phyloP scores from a whole-genome alignment of 2,329 filamentous ascomycete genomes.

The Ophiocordyceps camponoti-saundersi region DNA sequence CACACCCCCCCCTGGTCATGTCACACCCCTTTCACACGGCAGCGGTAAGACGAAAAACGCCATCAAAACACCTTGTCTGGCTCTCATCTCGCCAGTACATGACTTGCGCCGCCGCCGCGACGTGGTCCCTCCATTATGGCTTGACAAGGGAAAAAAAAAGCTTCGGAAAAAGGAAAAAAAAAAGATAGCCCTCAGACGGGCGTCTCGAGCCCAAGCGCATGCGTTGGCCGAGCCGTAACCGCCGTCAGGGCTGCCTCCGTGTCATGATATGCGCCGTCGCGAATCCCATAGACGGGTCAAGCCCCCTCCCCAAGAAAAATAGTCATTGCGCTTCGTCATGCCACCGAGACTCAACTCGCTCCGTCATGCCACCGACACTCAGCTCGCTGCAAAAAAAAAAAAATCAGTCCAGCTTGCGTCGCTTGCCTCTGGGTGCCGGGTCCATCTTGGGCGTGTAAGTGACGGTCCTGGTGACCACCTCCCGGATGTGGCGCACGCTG shows the following conservation, averaged over 20 bases:
- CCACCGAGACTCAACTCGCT: too few species aligned
- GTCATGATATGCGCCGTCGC: too few species aligned
- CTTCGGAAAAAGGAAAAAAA: not conserved
- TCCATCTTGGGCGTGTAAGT: slow-evolving; percentile 80
- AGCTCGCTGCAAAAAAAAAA: not conserved
- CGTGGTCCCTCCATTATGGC: not conserved
- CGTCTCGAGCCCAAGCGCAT: too few species aligned
- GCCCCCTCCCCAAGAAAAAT: too few species aligned
- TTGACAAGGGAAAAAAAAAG: not conserved
- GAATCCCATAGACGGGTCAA: not conserved
- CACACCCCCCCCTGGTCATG: too few species aligned
- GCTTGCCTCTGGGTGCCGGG: slow-evolving; percentile 81
- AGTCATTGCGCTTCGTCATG: slow-evolving; percentile 1
- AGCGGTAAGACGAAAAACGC: too few species aligned
- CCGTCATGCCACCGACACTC: slow-evolving; percentile 1
- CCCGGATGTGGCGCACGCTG: slow-evolving; percentile 55
- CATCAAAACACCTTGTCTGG: not conserved
- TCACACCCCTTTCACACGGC: too few species aligned
- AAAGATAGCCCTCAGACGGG: too few species aligned
- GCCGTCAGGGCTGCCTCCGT: too few species aligned
- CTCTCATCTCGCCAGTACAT: not conserved
- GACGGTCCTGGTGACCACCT: slow-evolving; percentile 87
- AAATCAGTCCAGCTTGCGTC: slow-evolving; percentile 48
- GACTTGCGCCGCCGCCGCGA: not conserved
- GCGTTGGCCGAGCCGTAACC: too few species aligned